phyloP scores from a whole-genome alignment of 345 rosid species.

The Heritiera fomes region DNA sequence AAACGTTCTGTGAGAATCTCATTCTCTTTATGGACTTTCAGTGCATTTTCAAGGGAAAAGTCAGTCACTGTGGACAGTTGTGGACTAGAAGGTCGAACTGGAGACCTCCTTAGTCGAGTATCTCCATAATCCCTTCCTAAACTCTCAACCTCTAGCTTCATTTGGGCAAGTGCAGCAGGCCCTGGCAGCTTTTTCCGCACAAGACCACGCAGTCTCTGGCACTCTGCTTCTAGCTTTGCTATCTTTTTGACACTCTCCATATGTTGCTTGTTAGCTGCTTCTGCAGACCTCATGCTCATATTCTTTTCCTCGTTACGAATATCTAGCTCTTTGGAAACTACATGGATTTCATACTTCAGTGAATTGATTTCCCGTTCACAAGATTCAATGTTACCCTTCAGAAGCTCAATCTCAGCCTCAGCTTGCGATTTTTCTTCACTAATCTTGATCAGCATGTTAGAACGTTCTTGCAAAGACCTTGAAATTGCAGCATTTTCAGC shows the following conservation, averaged over 20 bases:
- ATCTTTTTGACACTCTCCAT: constrained; percentile 88
- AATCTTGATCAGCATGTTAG: constrained; percentile 70
- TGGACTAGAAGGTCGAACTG: constrained; percentile 66
- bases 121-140: constrained; percentile 84
- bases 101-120: constrained; percentile 65
- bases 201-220: constrained; percentile 85
- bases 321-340: constrained; percentile 80
- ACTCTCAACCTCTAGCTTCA: constrained; percentile 96
- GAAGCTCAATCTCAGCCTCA: constrained; percentile 81
- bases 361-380: constrained; percentile 88
- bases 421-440: constrained; percentile 80
- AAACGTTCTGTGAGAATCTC: constrained; percentile 80
- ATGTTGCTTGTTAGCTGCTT: constrained; percentile 87
- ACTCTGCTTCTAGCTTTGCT: constrained; percentile 89
- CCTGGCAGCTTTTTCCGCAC: constrained; percentile 98
- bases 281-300: constrained; percentile 95
- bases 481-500: constrained; percentile 81
- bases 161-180: constrained; percentile 98
- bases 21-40: constrained; percentile 73
- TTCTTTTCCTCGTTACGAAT: constrained; percentile 98
- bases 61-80: constrained; percentile 59
- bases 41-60: constrained; percentile 64
- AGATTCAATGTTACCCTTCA: constrained; percentile 78
- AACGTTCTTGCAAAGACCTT: constrained; percentile 83
- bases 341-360: constrained; percentile 78